Base-by-base conservation (phyloP, 371 early-diverging fungal genomes). In the Apophysomyces elegans region DNA sequence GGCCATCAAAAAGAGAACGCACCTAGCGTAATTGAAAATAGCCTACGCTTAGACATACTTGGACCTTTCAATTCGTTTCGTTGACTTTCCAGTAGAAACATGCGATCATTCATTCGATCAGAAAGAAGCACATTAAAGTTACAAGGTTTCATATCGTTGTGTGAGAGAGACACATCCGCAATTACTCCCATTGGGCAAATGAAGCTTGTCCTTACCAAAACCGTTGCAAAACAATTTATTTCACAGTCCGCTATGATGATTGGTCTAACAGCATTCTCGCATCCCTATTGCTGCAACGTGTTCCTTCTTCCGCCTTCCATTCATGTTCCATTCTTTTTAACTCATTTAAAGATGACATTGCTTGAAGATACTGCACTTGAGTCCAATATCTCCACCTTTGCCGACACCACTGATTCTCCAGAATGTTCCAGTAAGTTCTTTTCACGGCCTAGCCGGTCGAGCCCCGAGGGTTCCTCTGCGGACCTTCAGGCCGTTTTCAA, bases 301-400 rank as follows among this genome's bases (percentile, higher is more conserved):
- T 50, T 50, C 54, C 54, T 50, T 50, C 54, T 50, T 21, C 21
- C 54, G 21, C 21, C 21, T 50, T 50, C 54, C 54, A 50, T 50
- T 50, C 54, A 50, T 50, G 54, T 50, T 50, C 54, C 54, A 50
- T 50, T 50, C 21, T 21, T 9, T 50, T 32, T 50, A 21, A 21
- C 21, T 4, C 54, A 7, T 21, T 50, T 18, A 18, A 8, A 18
- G 21, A 50, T 50, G 54, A 50, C 54, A n/a, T 50, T 50, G 16
- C 54, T 50, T 50, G 54, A 50, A 21, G 54, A 50, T 50, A 21
- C 54, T 21, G 21, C 54, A 50, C 11, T 50, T 5, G 54, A 50
- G n/a, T 50, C 54, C 54, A 26, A 50, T 8, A 21, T 50, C 9
- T 50, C 21, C n/a, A 50, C 21, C 54, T 50, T 50, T 50, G 21